Conservation (phyloP, 2,329 filamentous ascomycete genomes). For the Penicillium crustosum region DNA sequence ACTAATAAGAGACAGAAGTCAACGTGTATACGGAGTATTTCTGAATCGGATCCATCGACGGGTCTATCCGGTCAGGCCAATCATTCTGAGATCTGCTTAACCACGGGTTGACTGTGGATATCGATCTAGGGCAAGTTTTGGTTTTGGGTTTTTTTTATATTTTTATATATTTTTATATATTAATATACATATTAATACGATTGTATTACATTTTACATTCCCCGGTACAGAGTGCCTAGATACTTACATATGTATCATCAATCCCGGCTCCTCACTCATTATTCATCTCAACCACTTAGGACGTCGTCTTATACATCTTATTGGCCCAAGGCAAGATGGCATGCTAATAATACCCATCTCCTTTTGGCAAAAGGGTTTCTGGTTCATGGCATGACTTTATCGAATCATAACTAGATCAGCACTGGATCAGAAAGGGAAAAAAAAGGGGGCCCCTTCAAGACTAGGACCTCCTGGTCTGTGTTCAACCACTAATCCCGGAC, state of each 20-base stretch:
- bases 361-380: conserved; percentile 4
- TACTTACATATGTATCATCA: background rate
- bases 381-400: background rate
- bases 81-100: conserved; percentile 23
- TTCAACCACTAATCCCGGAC: conserved; percentile 12
- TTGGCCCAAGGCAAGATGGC: conserved; percentile 17
- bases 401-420: background rate
- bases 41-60: conserved; percentile 28
- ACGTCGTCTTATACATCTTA: conserved; percentile 1
- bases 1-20: conserved; percentile 1
- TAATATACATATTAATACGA: background rate
- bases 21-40: conserved; percentile 11
- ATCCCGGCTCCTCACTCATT: background rate
- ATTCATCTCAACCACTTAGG: conserved; percentile 7
- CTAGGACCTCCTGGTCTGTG: conserved; percentile 10
- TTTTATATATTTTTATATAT: background rate
- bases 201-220: background rate
- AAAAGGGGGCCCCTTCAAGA: conserved; percentile 6
- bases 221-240: conserved; percentile 3
- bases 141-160: background rate
- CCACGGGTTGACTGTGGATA: conserved; percentile 24
- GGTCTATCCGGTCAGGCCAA: conserved; percentile 29
- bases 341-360: conserved; percentile 20
- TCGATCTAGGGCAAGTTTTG: conserved; percentile 23
- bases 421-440: background rate